A percentile compares a stretch with the other conserved stretches of the same genome.
Evolutionary conservation across 805 yeast genomes (phyloP).

Genomic region (Yarrowia sp.): DNA sequence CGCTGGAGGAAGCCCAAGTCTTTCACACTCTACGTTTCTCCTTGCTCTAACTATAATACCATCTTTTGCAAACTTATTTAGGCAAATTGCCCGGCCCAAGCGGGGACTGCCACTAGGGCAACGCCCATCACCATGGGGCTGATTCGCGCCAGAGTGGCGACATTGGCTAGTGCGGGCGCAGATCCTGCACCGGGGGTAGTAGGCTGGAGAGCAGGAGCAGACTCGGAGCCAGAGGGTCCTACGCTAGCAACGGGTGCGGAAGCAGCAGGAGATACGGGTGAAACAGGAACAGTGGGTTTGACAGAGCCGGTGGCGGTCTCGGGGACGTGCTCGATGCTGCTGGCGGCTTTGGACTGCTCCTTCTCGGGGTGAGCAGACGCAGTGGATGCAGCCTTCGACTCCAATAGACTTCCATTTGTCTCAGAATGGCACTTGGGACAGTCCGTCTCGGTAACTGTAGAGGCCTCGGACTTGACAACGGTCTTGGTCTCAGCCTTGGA

Average conservation of each 20-base stretch:
- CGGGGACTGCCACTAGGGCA: conserved; percentile 1
- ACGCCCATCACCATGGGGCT: conserved; percentile 24
- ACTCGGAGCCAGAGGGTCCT: background rate
- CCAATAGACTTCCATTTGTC: conserved; percentile 18
- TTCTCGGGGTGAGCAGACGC: background rate
- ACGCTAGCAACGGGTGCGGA: background rate
- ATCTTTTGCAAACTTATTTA: background rate
- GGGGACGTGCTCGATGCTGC: background rate
- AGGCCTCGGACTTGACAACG: background rate
- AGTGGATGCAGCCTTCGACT: background rate
- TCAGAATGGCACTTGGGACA: conserved; percentile 15
- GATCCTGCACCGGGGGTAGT: background rate
- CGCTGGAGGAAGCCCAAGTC: too few species aligned
- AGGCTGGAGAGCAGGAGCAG: conserved; percentile 2
- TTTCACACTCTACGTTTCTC: conserved; percentile 11
- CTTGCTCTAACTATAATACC: conserved; percentile 6
- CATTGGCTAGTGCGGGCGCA: conserved; percentile 6
- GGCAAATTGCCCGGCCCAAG: background rate
- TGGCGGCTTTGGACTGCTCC: background rate
- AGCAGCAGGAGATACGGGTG: background rate
- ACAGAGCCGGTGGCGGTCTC: background rate
- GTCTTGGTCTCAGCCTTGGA: background rate
- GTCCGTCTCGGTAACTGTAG: conserved; percentile 10
- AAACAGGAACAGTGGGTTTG: background rate
- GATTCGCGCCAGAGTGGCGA: conserved; percentile 23